phyloP scores from a whole-genome alignment of 2,329 filamentous ascomycete genomes.

The Trichoderma sp. region DNA sequence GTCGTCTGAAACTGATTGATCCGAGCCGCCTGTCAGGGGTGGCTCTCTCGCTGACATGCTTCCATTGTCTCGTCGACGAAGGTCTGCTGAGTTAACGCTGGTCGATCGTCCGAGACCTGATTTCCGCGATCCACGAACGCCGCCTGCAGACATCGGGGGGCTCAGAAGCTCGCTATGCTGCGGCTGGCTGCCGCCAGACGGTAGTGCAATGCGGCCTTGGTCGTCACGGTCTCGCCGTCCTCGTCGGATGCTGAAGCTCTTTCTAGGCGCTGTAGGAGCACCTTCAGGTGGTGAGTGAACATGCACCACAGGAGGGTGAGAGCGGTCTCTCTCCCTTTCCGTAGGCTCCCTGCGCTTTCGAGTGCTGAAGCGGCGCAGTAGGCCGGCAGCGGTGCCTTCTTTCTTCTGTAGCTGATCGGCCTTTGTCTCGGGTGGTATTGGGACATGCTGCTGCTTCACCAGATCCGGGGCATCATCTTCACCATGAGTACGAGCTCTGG shows the following conservation, averaged over 20 bases:
- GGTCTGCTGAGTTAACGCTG: slow-evolving; percentile 86
- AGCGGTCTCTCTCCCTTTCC: slow-evolving; percentile 62
- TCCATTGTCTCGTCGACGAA: slow-evolving; percentile 59
- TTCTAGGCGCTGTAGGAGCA: slow-evolving; percentile 60
- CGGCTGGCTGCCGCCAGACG: slow-evolving; percentile 61
- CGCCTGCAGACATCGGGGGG: slow-evolving; percentile 65
- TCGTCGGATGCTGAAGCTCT: slow-evolving; percentile 81
- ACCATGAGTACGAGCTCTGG: slow-evolving; percentile 86
- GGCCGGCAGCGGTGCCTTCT: slow-evolving; percentile 79
- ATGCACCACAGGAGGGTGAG: slow-evolving; percentile 70
- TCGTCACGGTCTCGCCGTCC: slow-evolving; percentile 55
- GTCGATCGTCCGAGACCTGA: slow-evolving; percentile 78
- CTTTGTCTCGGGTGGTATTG: slow-evolving; percentile 54
- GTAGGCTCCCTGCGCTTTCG: slow-evolving; percentile 69
- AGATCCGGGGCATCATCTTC: slow-evolving; percentile 82
- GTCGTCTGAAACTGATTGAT: slow-evolving; percentile 64
- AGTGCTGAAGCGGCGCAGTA: slow-evolving; percentile 89
- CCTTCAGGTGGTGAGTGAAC: slow-evolving; percentile 74
- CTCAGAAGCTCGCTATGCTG: slow-evolving; percentile 78
- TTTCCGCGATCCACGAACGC: slow-evolving; percentile 53
- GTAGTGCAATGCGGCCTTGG: slow-evolving; percentile 45
- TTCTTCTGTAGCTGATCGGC: slow-evolving; percentile 67
- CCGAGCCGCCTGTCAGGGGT: slow-evolving; percentile 74
- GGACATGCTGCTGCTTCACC: slow-evolving; percentile 29
- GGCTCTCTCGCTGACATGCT: slow-evolving; percentile 57